Evolutionary conservation across 1,284 basidiomycete genomes (phyloP).

Genomic region (Porodaedalea pini): DNA sequence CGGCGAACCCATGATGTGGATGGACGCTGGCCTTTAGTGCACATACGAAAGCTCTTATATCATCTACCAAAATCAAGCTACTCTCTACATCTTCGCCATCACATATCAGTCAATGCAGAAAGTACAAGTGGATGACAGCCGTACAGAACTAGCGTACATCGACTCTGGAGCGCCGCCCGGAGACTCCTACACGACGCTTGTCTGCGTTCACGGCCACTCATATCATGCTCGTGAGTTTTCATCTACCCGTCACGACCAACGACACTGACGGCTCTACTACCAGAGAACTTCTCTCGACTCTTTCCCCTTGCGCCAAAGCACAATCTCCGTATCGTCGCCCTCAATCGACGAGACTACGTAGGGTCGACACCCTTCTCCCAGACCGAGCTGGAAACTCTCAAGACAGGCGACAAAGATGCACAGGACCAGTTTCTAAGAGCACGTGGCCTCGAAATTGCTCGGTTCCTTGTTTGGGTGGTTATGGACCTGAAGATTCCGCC

Average conservation of each 20-base stretch:
- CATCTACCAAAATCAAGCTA: too few relatives aligned
- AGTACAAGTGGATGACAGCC: conserved; percentile 1
- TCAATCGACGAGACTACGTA: conserved; percentile 22
- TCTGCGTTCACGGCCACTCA: conserved; percentile 14
- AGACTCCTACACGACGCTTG: conserved; percentile 11
- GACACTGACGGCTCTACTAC: neutral
- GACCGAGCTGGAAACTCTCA: conserved; percentile 13
- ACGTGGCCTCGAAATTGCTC: conserved; percentile 16
- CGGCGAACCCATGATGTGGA: too few relatives aligned
- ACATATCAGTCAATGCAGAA: neutral
- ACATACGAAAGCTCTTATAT: too few relatives aligned
- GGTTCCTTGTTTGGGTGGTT: conserved; percentile 19
- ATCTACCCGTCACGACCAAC: neutral
- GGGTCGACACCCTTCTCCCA: conserved; percentile 20
- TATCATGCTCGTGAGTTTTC: conserved; percentile 11
- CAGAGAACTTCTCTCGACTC: conserved; percentile 16
- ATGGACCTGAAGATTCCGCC: conserved; percentile 9
- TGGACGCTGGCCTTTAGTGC: too few relatives aligned
- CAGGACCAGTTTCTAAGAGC: conserved; percentile 10
- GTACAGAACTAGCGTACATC: conserved; percentile 5
- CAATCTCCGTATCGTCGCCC: conserved; percentile 16
- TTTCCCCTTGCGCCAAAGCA: conserved; percentile 5
- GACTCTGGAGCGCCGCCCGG: conserved; percentile 8
- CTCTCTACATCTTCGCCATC: neutral
- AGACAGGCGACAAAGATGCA: neutral